Evolutionary conservation across 2,329 filamentous ascomycete species (phyloP).

Genomic region (Dactylellina cionopaga): DNA sequence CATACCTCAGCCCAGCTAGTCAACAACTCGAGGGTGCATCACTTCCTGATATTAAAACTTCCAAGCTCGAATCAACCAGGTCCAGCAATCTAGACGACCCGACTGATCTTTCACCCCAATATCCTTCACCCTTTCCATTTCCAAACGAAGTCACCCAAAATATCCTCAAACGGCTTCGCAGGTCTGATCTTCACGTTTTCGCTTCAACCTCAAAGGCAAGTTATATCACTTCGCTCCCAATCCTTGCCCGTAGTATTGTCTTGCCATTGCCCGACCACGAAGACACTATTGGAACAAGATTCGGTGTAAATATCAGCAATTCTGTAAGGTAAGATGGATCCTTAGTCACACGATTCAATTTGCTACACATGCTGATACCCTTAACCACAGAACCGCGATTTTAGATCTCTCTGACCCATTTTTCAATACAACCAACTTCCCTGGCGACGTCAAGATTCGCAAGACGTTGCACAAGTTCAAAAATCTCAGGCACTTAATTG

Average conservation of each 20-base stretch:
- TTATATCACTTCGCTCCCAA: slow-evolving; percentile 9
- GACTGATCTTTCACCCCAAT: too few species aligned
- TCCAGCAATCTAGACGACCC: background rate
- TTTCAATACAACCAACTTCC: slow-evolving; percentile 21
- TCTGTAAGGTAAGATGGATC: slow-evolving; percentile 13
- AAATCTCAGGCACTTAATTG: slow-evolving; percentile 19
- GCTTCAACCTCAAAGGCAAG: slow-evolving; percentile 23
- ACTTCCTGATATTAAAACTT: background rate
- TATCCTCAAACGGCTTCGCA: slow-evolving; percentile 16
- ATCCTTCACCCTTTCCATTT: background rate
- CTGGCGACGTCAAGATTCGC: slow-evolving; percentile 11
- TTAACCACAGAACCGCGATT: slow-evolving; percentile 1
- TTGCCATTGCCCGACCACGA: slow-evolving; percentile 5
- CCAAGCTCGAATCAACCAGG: background rate
- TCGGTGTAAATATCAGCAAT: background rate
- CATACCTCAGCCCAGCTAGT: background rate
- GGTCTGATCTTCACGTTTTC: slow-evolving; percentile 6
- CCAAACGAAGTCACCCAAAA: background rate
- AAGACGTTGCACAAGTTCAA: slow-evolving; percentile 15
- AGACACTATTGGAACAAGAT: background rate
- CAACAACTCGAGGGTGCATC: background rate
- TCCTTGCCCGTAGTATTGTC: background rate
- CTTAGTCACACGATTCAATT: background rate
- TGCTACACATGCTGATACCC: background rate
- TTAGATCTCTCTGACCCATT: slow-evolving; percentile 24